phyloP scores from a whole-genome alignment of 352 stramenopile species.

The Pythium volutum region DNA sequence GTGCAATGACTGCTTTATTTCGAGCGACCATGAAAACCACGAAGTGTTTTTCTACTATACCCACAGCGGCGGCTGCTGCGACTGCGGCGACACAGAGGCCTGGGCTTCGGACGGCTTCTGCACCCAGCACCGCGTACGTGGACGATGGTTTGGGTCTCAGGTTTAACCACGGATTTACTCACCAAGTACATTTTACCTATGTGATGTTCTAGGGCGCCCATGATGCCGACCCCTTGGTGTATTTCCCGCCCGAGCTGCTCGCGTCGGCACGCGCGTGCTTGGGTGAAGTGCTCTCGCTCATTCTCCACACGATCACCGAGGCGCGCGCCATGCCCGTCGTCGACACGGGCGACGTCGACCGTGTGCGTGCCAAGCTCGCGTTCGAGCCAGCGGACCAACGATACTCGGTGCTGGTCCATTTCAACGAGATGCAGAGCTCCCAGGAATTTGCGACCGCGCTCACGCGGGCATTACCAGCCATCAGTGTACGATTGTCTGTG shows the following conservation, averaged over 20 bases:
- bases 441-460: slow-evolving; percentile 81
- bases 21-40: slow-evolving; percentile 91
- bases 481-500: slow-evolving; percentile 47
- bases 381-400: slow-evolving; percentile 27
- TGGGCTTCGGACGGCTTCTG: slow-evolving; percentile 96
- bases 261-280: slow-evolving; percentile 60
- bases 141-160: neutral
- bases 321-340: slow-evolving; percentile 57
- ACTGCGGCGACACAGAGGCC: slow-evolving; percentile 97
- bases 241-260: slow-evolving; percentile 53
- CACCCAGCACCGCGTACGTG: slow-evolving; percentile 80
- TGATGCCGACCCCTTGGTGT: slow-evolving; percentile 61
- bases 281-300: slow-evolving; percentile 61
- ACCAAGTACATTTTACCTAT: too few species aligned
- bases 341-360: slow-evolving; percentile 44
- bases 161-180: neutral
- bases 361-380: slow-evolving; percentile 32
- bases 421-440: slow-evolving; percentile 90
- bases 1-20: slow-evolving; percentile 97
- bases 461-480: slow-evolving; percentile 63
- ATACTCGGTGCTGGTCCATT: slow-evolving; percentile 91
- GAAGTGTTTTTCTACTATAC: slow-evolving; percentile 95
- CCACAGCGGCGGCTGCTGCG: slow-evolving; percentile 95
- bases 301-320: slow-evolving; percentile 62
- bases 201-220: slow-evolving; percentile 41